Evolutionary conservation across 2,329 filamentous ascomycete species (phyloP).

Genomic region (Oidium heveae): DNA sequence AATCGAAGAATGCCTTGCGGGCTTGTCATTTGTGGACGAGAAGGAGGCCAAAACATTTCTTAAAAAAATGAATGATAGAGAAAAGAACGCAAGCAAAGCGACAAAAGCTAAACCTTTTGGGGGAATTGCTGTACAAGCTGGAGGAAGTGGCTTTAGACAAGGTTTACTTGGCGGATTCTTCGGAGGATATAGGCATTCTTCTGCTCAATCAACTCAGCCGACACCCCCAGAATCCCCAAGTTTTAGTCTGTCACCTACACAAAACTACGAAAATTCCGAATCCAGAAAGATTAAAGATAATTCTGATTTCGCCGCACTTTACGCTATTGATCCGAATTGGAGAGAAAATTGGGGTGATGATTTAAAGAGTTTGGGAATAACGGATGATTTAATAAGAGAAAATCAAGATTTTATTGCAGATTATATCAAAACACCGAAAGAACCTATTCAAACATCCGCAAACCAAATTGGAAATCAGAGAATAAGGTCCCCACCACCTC

Average conservation of each 20-base stretch:
- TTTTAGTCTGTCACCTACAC: constrained; percentile 16
- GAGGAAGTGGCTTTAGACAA: constrained; percentile 17
- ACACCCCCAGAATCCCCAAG: constrained; percentile 32
- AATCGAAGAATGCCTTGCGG: constrained; percentile 73
- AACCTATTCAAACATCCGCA: constrained; percentile 20
- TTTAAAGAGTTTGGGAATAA: constrained; percentile 33
- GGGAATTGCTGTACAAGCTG: constrained; percentile 18
- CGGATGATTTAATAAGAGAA: constrained; percentile 39
- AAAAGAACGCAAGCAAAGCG: constrained; percentile 83
- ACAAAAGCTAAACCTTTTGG: constrained; percentile 58
- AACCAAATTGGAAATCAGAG: constrained; percentile 20
- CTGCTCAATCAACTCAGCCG: constrained; percentile 18
- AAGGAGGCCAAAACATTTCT: constrained; percentile 93
- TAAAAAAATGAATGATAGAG: constrained; percentile 89
- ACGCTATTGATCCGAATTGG: constrained; percentile 39
- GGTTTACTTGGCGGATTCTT: constrained; percentile 34
- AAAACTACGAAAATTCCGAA: constrained; percentile 16
- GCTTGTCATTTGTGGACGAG: constrained; percentile 80
- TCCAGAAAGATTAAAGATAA: constrained; percentile 22
- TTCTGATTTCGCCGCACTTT: constrained; percentile 35
- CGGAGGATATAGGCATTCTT: constrained; percentile 30
- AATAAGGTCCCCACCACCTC: constrained; percentile 33
- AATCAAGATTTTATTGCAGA: constrained; percentile 45
- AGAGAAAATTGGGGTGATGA: constrained; percentile 40
- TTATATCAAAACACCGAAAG: constrained; percentile 30